A percentile compares a stretch with the other conserved stretches of the same genome.
phyloP scores from a whole-genome alignment of 2,329 filamentous ascomycete species.

The Dichotomopilus funicola region DNA sequence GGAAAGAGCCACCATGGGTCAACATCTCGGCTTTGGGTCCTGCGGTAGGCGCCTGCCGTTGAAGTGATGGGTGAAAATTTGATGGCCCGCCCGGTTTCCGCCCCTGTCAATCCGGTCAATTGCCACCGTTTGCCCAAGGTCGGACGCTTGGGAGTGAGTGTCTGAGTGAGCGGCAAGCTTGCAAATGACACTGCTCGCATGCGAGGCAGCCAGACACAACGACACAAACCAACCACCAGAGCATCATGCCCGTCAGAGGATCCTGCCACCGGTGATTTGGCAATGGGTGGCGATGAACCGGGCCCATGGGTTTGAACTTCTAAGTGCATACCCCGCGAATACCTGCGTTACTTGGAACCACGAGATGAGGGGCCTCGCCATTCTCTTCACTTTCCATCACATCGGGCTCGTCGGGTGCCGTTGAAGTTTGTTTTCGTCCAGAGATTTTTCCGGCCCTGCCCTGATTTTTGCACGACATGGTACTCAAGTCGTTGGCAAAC shows the following conservation, averaged over 20 bases:
- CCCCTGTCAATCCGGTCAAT: slow-evolving; percentile 5
- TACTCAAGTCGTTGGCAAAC: not conserved
- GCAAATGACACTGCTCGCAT: not conserved
- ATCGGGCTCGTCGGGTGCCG: not conserved
- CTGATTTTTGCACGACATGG: not conserved
- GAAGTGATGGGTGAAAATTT: not conserved
- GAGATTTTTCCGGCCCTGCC: not conserved
- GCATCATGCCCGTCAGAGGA: slow-evolving; percentile 1
- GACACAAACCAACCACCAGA: not conserved
- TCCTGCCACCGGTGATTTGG: slow-evolving; percentile 22
- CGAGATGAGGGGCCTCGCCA: not conserved
- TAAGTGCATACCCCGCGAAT: slow-evolving; percentile 3
- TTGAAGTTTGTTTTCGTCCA: not conserved
- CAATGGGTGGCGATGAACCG: slow-evolving; percentile 18
- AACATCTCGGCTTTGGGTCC: slow-evolving; percentile 1
- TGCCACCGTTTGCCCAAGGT: not conserved
- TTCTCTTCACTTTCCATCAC: not conserved
- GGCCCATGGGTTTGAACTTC: not conserved
- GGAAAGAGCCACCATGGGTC: slow-evolving; percentile 10
- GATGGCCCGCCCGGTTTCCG: slow-evolving; percentile 4
- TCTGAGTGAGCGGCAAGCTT: no score
- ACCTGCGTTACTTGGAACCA: not conserved
- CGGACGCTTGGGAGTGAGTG: not conserved
- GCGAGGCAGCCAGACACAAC: not conserved
- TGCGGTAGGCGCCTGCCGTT: not conserved